Evolutionary conservation across 352 stramenopile species (phyloP).

Genomic region (Pseudoperonospora humuli): DNA sequence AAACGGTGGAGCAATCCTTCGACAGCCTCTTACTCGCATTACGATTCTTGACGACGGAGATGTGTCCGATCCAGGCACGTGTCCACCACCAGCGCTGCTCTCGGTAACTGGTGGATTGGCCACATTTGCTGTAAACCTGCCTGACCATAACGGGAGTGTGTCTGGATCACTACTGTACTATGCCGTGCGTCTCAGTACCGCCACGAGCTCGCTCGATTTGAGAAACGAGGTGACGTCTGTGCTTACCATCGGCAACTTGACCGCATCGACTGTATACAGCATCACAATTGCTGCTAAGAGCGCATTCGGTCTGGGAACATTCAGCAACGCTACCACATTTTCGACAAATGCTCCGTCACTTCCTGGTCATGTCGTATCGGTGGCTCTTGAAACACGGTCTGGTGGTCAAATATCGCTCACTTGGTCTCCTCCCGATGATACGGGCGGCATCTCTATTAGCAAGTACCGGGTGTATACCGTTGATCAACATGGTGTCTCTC

Average conservation of each 20-base stretch:
- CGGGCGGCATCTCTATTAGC: conserved; percentile 39
- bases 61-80: conserved; percentile 25
- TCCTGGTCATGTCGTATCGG: conserved; percentile 16
- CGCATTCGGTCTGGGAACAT: conserved; percentile 20
- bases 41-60: conserved; percentile 56
- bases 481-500: not conserved
- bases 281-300: conserved; percentile 36
- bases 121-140: conserved; percentile 22
- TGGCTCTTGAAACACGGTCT: conserved; percentile 17
- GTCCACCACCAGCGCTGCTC: conserved; percentile 13
- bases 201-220: conserved; percentile 6
- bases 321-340: conserved; percentile 30
- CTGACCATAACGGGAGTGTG: conserved; percentile 45
- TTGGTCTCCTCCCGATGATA: conserved; percentile 41
- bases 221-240: conserved; percentile 2
- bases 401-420: conserved; percentile 34
- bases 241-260: conserved; percentile 26
- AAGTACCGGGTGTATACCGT: conserved; percentile 51
- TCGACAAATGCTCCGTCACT: conserved; percentile 32
- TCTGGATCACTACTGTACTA: conserved; percentile 28
- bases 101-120: conserved; percentile 34
- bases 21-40: conserved; percentile 11
- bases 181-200: conserved; percentile 23
- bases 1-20: conserved; percentile 21
- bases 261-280: conserved; percentile 26